Percentiles rank a stretch among this genome's conserved stretches.
phyloP scores from a whole-genome alignment of 1,284 basidiomycete genomes.

The Quambalaria eucalypti region DNA sequence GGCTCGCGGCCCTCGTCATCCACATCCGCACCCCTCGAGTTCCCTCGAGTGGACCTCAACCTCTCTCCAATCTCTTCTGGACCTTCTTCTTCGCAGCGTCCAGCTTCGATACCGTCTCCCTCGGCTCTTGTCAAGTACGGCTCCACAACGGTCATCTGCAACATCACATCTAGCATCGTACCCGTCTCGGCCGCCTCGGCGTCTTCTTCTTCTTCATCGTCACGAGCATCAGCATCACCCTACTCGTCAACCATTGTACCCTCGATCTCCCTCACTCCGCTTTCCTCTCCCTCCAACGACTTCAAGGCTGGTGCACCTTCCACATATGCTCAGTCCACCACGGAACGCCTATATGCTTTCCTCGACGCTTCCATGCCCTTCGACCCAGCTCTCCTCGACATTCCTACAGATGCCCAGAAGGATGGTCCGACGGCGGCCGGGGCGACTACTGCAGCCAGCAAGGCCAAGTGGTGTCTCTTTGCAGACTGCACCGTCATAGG shows the following conservation, averaged over 20 bases:
- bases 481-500: not conserved
- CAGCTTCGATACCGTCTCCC: not conserved
- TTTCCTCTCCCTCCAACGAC: not conserved
- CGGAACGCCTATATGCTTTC: not conserved
- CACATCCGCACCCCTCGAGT: not conserved
- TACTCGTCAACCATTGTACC: not conserved
- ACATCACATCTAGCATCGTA: not conserved
- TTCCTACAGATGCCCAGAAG: not conserved
- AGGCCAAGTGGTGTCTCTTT: not conserved
- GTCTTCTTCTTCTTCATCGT: not conserved
- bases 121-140: not conserved
- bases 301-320: not conserved
- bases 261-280: not conserved
- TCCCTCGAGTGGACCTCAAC: slow-evolving; percentile 1
- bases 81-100: not conserved
- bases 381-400: not conserved
- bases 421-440: not conserved
- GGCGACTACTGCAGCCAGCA: not conserved
- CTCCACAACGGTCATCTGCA: slow-evolving; percentile 1
- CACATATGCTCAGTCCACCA: not conserved
- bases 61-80: not conserved
- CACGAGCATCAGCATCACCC: not conserved
- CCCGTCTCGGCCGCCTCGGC: not conserved
- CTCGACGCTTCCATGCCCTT: not conserved
- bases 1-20: not conserved